phyloP scores from a whole-genome alignment of 83 land plant species.

The Picea abies region DNA sequence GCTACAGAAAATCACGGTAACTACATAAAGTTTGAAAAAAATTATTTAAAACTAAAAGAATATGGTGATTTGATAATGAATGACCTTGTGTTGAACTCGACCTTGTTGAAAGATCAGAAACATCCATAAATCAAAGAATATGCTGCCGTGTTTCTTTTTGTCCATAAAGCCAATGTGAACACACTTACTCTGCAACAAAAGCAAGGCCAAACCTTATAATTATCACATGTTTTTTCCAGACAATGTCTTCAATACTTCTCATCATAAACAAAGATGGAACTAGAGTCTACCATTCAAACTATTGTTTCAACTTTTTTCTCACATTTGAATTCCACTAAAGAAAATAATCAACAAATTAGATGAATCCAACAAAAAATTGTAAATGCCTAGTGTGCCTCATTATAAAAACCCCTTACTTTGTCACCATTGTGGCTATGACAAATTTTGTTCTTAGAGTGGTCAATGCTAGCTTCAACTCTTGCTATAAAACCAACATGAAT shows the following conservation, averaged over 20 bases:
- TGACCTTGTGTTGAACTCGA: neutral
- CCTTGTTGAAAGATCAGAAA: neutral
- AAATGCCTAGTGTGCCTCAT: too few relatives aligned
- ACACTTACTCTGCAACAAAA: neutral
- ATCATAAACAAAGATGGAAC: neutral
- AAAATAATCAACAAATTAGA: neutral
- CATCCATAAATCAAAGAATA: neutral
- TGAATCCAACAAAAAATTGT: too few relatives aligned
- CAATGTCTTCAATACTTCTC: neutral
- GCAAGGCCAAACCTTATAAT: neutral
- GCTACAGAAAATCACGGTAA: too few relatives aligned
- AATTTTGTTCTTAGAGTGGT: too few relatives aligned
- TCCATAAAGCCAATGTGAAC: neutral
- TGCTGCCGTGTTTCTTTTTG: neutral
- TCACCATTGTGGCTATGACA: too few relatives aligned
- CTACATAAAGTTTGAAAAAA: too few relatives aligned
- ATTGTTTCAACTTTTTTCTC: neutral
- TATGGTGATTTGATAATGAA: neutral
- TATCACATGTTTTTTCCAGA: neutral
- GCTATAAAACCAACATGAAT: too few relatives aligned
- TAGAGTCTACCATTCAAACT: neutral
- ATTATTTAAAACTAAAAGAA: slow-evolving; percentile 3
- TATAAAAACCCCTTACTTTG: too few relatives aligned
- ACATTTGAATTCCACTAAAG: neutral
- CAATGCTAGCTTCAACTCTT: too few relatives aligned